Percentiles rank a stretch among this genome's conserved stretches.
phyloP scores from a whole-genome alignment of 176 grass and related monocot species.

The Dendrocalamus sinicus region DNA sequence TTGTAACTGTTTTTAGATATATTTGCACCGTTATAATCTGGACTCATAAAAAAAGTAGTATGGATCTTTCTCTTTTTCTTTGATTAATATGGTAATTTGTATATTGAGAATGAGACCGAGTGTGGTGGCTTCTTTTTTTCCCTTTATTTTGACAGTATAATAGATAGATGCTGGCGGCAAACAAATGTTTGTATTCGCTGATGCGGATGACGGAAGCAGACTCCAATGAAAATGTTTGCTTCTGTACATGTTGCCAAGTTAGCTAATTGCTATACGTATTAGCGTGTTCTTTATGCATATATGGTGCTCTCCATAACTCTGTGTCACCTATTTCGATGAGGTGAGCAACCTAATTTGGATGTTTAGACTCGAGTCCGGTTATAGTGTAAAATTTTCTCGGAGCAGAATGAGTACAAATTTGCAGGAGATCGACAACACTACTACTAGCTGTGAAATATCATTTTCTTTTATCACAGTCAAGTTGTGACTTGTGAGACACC shows the following conservation, averaged over 20 bases:
- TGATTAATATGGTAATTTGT: no score
- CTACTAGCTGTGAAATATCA: background rate
- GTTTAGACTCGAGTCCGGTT: constrained; percentile 24
- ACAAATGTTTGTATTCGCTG: background rate
- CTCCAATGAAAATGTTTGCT: constrained; percentile 20
- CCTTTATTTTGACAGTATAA: no score
- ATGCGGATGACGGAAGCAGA: constrained; percentile 27
- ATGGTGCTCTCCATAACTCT: background rate
- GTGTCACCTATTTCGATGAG: constrained; percentile 6
- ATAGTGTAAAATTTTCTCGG: background rate
- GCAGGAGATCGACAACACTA: background rate
- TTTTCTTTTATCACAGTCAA: background rate
- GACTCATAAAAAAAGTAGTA: no score
- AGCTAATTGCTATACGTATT: no score
- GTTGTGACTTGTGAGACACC: background rate
- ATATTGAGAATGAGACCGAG: no score
- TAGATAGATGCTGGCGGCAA: background rate
- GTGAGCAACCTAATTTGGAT: background rate
- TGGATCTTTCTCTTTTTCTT: no score
- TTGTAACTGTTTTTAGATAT: no score
- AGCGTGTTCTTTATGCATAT: background rate
- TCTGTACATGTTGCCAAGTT: constrained; percentile 7
- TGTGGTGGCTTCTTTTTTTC: no score
- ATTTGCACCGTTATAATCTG: no score
- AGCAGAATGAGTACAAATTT: background rate